These are phyloP conservation scores for Backusella westeae DNA, from an alignment of 192 early-diverging fungal genomes.

Conservation along the genomic window DNA sequence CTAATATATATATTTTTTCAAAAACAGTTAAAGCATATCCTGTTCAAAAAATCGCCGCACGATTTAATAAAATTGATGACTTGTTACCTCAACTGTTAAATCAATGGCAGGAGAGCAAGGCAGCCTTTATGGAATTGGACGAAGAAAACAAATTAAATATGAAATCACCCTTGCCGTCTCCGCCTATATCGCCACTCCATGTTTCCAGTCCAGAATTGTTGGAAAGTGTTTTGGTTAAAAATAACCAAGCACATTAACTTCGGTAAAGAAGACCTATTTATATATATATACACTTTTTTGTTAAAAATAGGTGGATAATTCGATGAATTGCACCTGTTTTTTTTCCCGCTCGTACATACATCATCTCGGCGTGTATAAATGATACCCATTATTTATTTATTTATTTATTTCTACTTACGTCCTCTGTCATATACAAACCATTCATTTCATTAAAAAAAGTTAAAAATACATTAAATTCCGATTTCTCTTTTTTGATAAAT, in stretches of 20 bases:
- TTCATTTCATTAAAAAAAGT: background rate
- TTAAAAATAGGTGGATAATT: no score
- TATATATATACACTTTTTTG: no score
- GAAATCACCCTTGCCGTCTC: slow-evolving; percentile 14
- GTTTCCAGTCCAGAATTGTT: background rate
- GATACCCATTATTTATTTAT: background rate
- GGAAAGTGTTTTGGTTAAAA: background rate
- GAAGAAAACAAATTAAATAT: slow-evolving; percentile 16
- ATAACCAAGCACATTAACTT: background rate
- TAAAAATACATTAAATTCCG: background rate
- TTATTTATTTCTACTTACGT: background rate
- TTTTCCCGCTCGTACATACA: background rate
- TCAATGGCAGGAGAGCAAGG: slow-evolving; percentile 51
- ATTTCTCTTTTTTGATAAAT: background rate
- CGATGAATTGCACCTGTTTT: no score
- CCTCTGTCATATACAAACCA: background rate
- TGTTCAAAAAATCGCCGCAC: slow-evolving; percentile 4
- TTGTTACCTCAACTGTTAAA: slow-evolving; percentile 43
- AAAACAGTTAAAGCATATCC: background rate
- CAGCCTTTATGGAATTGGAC: slow-evolving; percentile 34
- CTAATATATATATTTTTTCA: background rate
- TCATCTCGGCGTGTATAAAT: background rate
- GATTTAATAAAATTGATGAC: slow-evolving; percentile 36
- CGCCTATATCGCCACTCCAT: background rate
- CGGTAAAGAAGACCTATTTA: no score